Evolutionary conservation across 208 protist species (phyloP), one percentile per base, ranked within the genome.

Genomic region (Leishmania tropica): DNA sequence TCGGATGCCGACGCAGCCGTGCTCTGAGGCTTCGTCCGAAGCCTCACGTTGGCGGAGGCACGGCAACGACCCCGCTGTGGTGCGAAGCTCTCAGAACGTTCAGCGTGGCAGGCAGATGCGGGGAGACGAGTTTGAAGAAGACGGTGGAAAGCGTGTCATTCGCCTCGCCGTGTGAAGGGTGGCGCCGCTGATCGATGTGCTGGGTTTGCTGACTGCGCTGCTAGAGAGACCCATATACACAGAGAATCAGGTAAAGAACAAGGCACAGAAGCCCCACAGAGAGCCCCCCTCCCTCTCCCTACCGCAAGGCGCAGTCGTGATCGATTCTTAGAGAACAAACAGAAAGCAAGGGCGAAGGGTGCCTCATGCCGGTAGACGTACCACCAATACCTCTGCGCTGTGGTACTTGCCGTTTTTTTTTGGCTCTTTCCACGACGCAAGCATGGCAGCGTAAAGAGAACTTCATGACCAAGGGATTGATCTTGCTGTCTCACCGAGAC

Each of bases 41-140:
- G 78, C 3, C 0, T 21, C 47, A 89, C 75, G 79, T 91, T 87
- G 1, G 65, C 82, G 3, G 65, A 0, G 51, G 68, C 7, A 87
- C 90, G 2, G 90, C 76, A 2, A 60, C 47, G 31, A 88, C 88
- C 72, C 81, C 78, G 54, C 47, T 62, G 10, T 85, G 83, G 75
- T 92, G 89, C 0, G 67, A 60, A 28, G 45, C 31, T 45, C 87
- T 81, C 64, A 95, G 62, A 47, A 48, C n/a, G 4, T 31, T 64
- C 40, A 93, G n/a, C n/a, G 88, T 68, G 10, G 76, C 71, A 1
- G 81, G 15, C 21, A 13, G 15, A 54, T 54, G 51, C 17, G 48
- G 28, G 2, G 53, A 56, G 65, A 47, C 24, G 2, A 62, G 47
- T 64, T 35, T 48, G 80, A 75, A 11, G 31, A 15, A 40, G 62